Base-by-base conservation (phyloP, 1,139 yeast genomes). In the Starmera stellimalicola region DNA sequence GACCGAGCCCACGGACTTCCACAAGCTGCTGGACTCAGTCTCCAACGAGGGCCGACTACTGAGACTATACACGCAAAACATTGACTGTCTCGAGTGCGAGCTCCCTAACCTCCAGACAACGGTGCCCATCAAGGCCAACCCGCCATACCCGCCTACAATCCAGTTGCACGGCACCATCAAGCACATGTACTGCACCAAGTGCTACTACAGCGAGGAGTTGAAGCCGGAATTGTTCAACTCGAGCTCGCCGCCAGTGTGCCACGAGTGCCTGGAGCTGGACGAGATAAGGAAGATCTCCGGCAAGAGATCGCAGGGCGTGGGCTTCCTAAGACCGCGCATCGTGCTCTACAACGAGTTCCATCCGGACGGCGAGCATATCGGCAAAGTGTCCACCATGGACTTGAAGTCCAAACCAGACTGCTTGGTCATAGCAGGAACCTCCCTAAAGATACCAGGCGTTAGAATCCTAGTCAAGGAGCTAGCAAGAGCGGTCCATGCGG, bases 301-400 rank as follows among this genome's bases (percentile, higher is more conserved):
- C 2, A 76, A 82, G 51, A 62, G 95, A 42, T 50, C 73, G 5
- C 83, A 82, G 28, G 87, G 93, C 0, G 64, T 78, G 17, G 95
- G 95, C 2, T 62, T 77, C 33, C 58, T 85, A 33, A 64, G 95
- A 37, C 95, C 95, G 2, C 71, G 84, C 43, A 80, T 85, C 33
- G 94, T 85, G 2, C 60, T 85, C 28, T 85, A 85, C 52, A 91
- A 91, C 39, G 95, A 85, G 52, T 70, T 76, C 45, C 94, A 85
- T 50, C 94, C 94, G 1, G 94, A 84, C 51, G 79, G 88, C 31
- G 95, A 85, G 40, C 69, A 77, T 5, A 73, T 85, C 34, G 87
- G 94, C 2, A 70, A 73, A 36, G 79, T 88, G 2, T 69, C 87
- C 6, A 77, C 71, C 39, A 59, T 66, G 6, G 95, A 85, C 54